Base-by-base conservation (phyloP, 371 early-diverging fungal species). In the Apophysomyces trapeziformis region DNA sequence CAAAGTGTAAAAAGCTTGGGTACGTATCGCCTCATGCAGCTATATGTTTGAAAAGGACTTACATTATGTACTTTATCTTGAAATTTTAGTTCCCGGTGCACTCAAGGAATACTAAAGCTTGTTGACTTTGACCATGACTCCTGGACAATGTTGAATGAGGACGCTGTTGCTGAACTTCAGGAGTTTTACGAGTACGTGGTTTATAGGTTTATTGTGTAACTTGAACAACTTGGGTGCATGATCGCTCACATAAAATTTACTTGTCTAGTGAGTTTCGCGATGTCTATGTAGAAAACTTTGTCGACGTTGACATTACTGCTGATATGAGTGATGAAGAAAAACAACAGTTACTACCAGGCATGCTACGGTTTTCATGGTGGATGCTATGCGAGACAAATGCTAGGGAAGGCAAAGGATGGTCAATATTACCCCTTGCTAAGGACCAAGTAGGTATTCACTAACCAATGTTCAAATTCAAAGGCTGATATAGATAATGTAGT, bases 291-390 rank as follows among this genome's bases (percentile, higher is more conserved):
- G 50, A 32, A 18, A 14, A 50, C 0, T 50, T 50, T 5, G 21
- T 4, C n/a, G 9, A 18, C 21, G 21, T 50, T 9, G 50, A 50
- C 21, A 21, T 50, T 18, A 50, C 50, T 7, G 50, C 21, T 8
- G 50, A 50, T 18, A n/a, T 50, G 50, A 18, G 6, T 50, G 50
- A 50, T 21, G 35, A 50, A 18, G 50, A 50, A 50, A 50, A 18
- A 50, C 50, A 5, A 8, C 50, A 18, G 21, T 4, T 50, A 3
- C 0, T 50, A 9, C 50, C 35, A 6, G n/a, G 21, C 1, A 50
- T 18, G 2, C 50, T 50, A 9, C 50, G 50, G n/a, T 18, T 50
- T 21, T 21, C 18, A 50, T 14, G 21, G 21, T 9, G 2, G 50
- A 50, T 50, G 50, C 21, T 50, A 26, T 4, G 50, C 21, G 21